Evolutionary conservation across 805 yeast species (phyloP).

Genomic region (Candida nemodendra): DNA sequence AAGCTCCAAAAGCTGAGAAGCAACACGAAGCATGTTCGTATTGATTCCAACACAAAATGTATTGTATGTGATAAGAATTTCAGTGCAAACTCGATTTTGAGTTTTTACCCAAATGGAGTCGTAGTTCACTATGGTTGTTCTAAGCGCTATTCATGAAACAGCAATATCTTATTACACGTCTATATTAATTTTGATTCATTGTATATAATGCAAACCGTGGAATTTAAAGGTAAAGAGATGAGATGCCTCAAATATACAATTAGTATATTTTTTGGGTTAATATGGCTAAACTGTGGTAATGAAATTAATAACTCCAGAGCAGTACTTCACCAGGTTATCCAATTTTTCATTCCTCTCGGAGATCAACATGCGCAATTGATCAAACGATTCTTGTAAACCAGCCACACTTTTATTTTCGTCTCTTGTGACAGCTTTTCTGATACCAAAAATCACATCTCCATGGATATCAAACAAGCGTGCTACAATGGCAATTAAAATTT

Average conservation of each 20-base stretch:
- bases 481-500: conserved; percentile 79
- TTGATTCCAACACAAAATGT: conserved; percentile 55
- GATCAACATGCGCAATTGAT: conserved; percentile 46
- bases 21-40: conserved; percentile 34
- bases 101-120: conserved; percentile 43
- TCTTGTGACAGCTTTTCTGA: conserved; percentile 17
- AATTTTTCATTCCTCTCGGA: conserved; percentile 43
- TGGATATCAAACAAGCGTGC: conserved; percentile 72
- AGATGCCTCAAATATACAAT: too few species aligned
- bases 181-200: too few species aligned
- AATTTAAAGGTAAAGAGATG: too few species aligned
- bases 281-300: conserved; percentile 40
- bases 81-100: conserved; percentile 43
- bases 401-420: conserved; percentile 29
- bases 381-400: conserved; percentile 41
- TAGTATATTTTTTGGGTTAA: too few species aligned
- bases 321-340: conserved; percentile 71
- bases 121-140: conserved; percentile 61
- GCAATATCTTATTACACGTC: too few species aligned
- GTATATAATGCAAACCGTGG: too few species aligned
- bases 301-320: conserved; percentile 74
- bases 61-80: conserved; percentile 55
- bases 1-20: conserved; percentile 38
- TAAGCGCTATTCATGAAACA: conserved; percentile 9
- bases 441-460: conserved; percentile 64